Conservation (phyloP, 2,329 filamentous ascomycete species). For the Dactylonectria estremocensis region DNA sequence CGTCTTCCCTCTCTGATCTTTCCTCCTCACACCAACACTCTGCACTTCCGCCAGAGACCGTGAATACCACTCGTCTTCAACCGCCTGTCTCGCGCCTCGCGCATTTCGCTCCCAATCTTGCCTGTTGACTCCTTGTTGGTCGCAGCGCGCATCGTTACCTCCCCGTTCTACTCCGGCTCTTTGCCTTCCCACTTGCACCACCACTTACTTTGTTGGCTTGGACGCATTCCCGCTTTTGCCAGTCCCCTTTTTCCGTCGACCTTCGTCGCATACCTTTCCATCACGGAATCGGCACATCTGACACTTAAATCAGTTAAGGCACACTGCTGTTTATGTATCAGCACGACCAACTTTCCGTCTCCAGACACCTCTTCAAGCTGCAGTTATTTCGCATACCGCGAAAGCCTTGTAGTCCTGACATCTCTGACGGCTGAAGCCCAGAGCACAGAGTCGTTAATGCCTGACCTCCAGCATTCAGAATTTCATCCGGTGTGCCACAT, state of each 20-base stretch:
- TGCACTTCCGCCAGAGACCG: conserved; percentile 46
- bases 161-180: conserved; percentile 29
- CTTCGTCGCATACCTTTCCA: conserved; percentile 30
- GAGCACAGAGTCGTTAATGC: conserved; percentile 68
- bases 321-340: conserved; percentile 94
- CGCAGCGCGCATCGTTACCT: conserved; percentile 45
- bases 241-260: conserved; percentile 29
- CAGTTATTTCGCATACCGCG: conserved; percentile 96
- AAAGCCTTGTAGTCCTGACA: conserved; percentile 92
- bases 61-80: conserved; percentile 34
- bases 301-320: conserved; percentile 52
- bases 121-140: conserved; percentile 47
- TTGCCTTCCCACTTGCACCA: conserved; percentile 14
- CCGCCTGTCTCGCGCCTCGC: conserved; percentile 39
- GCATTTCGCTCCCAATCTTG: conserved; percentile 38
- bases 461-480: conserved; percentile 66
- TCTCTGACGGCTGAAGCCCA: conserved; percentile 89
- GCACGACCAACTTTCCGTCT: conserved; percentile 91
- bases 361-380: conserved; percentile 97
- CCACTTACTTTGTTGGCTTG: conserved; percentile 17
- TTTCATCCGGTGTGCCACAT: conserved; percentile 67
- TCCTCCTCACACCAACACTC: conserved; percentile 42
- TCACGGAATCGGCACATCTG: conserved; percentile 42
- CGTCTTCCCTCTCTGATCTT: conserved; percentile 30
- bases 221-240: conserved; percentile 17